These are phyloP conservation scores for Extremus antarcticus DNA, from an alignment of 495 filamentous ascomycete genomes.

Conservation along the genomic window DNA sequence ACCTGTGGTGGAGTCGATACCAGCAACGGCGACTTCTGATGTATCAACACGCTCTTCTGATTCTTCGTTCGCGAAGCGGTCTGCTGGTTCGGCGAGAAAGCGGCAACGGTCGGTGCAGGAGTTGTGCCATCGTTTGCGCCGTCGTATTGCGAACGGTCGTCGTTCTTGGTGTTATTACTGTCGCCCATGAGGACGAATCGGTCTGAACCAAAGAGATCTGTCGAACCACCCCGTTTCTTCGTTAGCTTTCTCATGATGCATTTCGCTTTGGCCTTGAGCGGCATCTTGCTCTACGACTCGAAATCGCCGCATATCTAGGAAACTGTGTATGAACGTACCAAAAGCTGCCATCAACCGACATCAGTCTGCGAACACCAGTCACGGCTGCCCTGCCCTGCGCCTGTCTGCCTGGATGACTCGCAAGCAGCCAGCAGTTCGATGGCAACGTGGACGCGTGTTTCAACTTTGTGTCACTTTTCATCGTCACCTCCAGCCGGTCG, in stretches of 20 bases:
- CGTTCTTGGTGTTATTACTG: neutral
- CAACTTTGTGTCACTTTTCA: no score
- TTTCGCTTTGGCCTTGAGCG: neutral
- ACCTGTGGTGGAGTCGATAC: conserved; percentile 89
- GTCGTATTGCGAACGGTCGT: neutral
- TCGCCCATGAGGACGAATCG: conserved; percentile 37
- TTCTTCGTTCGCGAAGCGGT: conserved; percentile 31
- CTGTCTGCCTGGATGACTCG: neutral
- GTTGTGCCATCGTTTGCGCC: conserved; percentile 25
- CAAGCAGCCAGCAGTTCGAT: neutral
- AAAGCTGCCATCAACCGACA: conserved; percentile 17
- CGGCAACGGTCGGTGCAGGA: conserved; percentile 61
- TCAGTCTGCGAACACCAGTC: neutral
- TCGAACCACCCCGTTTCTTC: neutral
- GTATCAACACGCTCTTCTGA: conserved; percentile 62
- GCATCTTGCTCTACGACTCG: neutral
- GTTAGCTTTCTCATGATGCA: conserved; percentile 9
- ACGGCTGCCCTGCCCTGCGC: neutral
- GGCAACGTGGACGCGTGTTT: neutral
- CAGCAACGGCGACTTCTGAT: conserved; percentile 89
- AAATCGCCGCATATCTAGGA: neutral
- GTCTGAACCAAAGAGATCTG: conserved; percentile 1
- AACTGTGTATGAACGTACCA: conserved; percentile 8
- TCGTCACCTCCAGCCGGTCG: no score
- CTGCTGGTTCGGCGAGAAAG: conserved; percentile 59